Evolutionary conservation across 1,284 basidiomycete genomes (phyloP), one percentile per base, ranked within the genome.

Genomic region (Apiotrichum porosum): DNA sequence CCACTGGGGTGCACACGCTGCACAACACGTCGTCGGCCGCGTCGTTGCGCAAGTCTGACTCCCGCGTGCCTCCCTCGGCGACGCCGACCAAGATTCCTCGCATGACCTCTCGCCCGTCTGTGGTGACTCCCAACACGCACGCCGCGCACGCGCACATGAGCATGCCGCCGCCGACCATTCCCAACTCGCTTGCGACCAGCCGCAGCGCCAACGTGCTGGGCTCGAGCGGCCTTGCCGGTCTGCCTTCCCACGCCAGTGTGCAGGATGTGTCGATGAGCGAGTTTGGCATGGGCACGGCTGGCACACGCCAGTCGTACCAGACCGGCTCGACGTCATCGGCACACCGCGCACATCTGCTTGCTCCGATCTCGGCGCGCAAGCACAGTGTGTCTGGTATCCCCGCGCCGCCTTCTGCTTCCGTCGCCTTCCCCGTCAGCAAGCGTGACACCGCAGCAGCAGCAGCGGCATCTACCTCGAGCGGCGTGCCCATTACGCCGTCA

Each of bases 81-180:
- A 78, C 77, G 0, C 90, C 92, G 0, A 97, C 92, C 19, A 93
- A 92, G 76, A 97, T 95, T 60, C 92, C 92, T 42, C 85, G 91
- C 34, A 91, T 94, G 50, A 84, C 88, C 18, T 87, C 83, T 54
- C 79, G 63, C 6, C 53, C 60, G 15, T 60, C 52, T 22, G 47
- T 55, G 3, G 41, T 42, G 13, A 55, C 53, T 2, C 53, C 53
- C 21, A 55, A 48, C 53, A 44, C 53, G 12, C 37, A 36, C 10
- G 4, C 17, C 41, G 19, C 42, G 39, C 37, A 45, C 48, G n/a
- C 47, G 31, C 44, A 44, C 23, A 31, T 21, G 19, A 54, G 54
- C 32, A 66, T 65, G 56, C 57, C 63, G 5, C 65, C 65, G 4
- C 65, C 68, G 1, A 42, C 60, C 6, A 28, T 51, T 12, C 52